Evolutionary conservation across 225 moss, liverwort and hornwort species (phyloP), one percentile per base, ranked within the genome.

Genomic region (Takakia lepidozioides): DNA sequence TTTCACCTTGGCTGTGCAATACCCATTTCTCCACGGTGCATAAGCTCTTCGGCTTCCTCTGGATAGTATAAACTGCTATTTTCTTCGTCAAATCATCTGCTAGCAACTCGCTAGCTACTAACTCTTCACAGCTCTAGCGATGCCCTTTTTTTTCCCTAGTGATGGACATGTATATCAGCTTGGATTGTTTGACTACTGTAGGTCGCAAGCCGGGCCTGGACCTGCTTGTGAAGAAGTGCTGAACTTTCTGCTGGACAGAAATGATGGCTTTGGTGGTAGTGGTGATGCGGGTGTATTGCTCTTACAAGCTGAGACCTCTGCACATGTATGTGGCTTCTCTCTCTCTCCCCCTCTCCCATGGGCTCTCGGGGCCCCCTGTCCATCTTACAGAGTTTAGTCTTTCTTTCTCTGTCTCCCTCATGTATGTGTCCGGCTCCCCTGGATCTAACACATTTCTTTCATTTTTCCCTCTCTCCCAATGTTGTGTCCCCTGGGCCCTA

Each of bases 251-350:
- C 42, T 72, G 50, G 67, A 73, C 51, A 74, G 74, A 62, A 51
- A 55, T 40, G 73, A 58, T 34, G 46, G 22, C 51, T 85, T 91
- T 63, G 85, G 75, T 51, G 77, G 68, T 52, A 64, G 46, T 16
- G 51, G 66, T 44, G 91, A 91, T 64, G 77, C 85, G 21, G 98
- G 91, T 29, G 75, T 98, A 32, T 61, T 98, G 46, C 80, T 98
- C 36, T 62, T 98, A 43, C 87, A 91, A 65, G 66, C 87, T 25
- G 72, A 62, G 25, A 68, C 84, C 49, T 54, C 48, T 39, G 30
- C 29, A 5, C 38, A 51, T 62, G 62, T 56, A 11, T 32, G 32
- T 32, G 32, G 32, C 32, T 32, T 7, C 32, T 32, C 8, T 1
- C 32, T 32, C 1, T n/a, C n/a, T n/a, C n/a, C n/a, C n/a, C n/a